These are phyloP conservation scores for Lycium ferocissimum DNA, from an alignment of 257 asterid species.

Conservation along the genomic window DNA sequence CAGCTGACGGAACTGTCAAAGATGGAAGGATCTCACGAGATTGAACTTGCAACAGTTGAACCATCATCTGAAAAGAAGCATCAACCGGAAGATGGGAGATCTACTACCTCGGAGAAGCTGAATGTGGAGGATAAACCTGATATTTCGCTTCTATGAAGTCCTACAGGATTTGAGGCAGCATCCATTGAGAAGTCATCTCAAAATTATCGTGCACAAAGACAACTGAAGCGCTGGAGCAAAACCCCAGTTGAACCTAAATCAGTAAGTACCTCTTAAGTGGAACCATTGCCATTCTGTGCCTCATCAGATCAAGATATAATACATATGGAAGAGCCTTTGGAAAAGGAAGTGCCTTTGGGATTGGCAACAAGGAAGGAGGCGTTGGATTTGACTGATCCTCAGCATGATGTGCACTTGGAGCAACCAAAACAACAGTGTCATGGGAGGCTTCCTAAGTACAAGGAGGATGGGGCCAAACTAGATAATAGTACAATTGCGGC, in stretches of 20 bases:
- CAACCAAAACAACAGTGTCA: conserved; percentile 7
- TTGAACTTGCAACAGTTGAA: neutral
- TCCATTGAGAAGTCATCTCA: conserved; percentile 6
- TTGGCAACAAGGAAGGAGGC: neutral
- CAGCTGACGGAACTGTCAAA: neutral
- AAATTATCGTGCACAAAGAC: conserved; percentile 33
- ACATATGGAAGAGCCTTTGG: neutral
- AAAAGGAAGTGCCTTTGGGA: neutral
- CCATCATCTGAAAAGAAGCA: neutral
- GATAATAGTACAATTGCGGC: neutral
- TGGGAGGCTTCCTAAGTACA: conserved; percentile 13
- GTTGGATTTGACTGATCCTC: neutral
- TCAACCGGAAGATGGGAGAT: neutral
- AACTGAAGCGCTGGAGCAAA: conserved; percentile 36
- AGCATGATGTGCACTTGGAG: conserved; percentile 11
- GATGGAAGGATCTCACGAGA: neutral
- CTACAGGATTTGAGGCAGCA: conserved; percentile 21
- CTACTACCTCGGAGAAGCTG: neutral
- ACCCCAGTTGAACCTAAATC: conserved; percentile 17
- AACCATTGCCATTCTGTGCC: conserved; percentile 2
- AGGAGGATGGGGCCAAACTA: neutral
- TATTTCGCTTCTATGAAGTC: neutral
- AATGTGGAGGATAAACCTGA: neutral
- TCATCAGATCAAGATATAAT: neutral
- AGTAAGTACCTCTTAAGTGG: neutral